Conservation (phyloP, 805 yeast species). For the Diddensiella caesifluorescens region DNA sequence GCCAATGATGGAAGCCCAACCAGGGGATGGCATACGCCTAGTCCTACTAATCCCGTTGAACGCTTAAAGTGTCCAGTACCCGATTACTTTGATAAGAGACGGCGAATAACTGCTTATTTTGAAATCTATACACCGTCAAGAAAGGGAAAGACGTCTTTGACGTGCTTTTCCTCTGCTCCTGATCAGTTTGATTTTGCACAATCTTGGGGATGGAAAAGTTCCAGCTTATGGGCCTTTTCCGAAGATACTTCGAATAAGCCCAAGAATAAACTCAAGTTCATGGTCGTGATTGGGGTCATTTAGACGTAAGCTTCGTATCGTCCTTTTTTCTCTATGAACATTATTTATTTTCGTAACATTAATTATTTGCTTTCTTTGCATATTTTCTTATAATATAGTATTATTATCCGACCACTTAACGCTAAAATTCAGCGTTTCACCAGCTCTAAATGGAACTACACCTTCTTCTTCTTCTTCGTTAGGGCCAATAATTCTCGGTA, state of each 20-base stretch:
- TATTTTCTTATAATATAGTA: background rate
- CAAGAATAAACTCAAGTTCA: slow-evolving; percentile 39
- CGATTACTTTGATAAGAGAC: slow-evolving; percentile 43
- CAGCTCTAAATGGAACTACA: slow-evolving; percentile 84
- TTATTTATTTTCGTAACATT: too few species aligned
- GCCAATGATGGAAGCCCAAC: background rate
- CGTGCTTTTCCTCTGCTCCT: slow-evolving; percentile 53
- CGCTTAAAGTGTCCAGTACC: too few species aligned
- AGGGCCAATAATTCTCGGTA: slow-evolving; percentile 54
- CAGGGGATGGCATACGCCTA: background rate
- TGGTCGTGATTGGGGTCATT: slow-evolving; percentile 46
- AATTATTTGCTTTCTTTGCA: background rate
- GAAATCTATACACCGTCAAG: slow-evolving; percentile 52
- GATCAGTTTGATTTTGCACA: slow-evolving; percentile 48
- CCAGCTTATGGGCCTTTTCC: slow-evolving; percentile 47
- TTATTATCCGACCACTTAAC: slow-evolving; percentile 60
- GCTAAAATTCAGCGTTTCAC: slow-evolving; percentile 64
- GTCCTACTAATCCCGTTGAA: background rate
- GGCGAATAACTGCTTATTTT: slow-evolving; percentile 44
- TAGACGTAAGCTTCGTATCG: slow-evolving; percentile 17
- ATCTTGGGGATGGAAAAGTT: slow-evolving; percentile 61
- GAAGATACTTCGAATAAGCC: slow-evolving; percentile 41
- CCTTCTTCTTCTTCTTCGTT: slow-evolving; percentile 41
- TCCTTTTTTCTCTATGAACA: background rate
- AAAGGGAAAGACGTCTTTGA: slow-evolving; percentile 40